A percentile compares a stretch with the other conserved stretches of the same genome.
Evolutionary conservation across 2,329 filamentous ascomycete genomes (phyloP).

Genomic region (Aureobasidium sp.): DNA sequence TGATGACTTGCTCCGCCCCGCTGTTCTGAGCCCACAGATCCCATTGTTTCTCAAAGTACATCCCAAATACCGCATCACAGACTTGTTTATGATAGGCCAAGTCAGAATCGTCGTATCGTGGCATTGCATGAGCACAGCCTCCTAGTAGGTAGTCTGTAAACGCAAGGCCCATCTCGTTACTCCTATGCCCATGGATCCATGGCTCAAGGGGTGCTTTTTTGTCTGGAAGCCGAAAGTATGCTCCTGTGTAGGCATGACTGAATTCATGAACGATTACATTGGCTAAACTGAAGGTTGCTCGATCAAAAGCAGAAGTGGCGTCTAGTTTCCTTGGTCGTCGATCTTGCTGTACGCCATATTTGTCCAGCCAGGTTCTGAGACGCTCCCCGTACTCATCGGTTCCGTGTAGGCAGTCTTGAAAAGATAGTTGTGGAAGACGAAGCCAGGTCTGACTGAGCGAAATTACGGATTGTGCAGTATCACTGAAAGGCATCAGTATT

Average conservation of each 20-base stretch:
- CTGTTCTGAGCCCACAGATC: not conserved
- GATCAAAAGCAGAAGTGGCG: not conserved
- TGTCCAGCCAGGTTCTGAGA: not conserved
- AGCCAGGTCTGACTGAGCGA: not conserved
- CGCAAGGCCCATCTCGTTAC: not conserved
- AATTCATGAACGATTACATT: not conserved
- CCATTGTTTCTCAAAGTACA: not conserved
- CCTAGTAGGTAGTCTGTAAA: not conserved
- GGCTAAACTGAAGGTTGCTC: not conserved
- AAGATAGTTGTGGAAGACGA: not conserved
- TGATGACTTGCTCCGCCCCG: not conserved
- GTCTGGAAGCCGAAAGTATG: not conserved
- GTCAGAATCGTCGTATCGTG: not conserved
- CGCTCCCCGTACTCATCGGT: not conserved
- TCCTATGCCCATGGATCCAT: slow-evolving; percentile 2
- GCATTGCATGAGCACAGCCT: not conserved
- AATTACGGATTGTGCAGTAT: not conserved
- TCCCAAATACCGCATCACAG: not conserved
- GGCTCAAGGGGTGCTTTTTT: not conserved
- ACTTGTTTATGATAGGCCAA: not conserved
- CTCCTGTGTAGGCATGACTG: not conserved
- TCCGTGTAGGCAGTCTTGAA: not conserved
- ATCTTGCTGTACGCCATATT: not conserved
- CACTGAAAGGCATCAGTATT: not conserved
- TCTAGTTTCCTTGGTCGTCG: not conserved